Percentiles rank a stretch among this genome's conserved stretches.
Conservation (phyloP, 2,329 filamentous ascomycete species). For the Penicillium decumbens region DNA sequence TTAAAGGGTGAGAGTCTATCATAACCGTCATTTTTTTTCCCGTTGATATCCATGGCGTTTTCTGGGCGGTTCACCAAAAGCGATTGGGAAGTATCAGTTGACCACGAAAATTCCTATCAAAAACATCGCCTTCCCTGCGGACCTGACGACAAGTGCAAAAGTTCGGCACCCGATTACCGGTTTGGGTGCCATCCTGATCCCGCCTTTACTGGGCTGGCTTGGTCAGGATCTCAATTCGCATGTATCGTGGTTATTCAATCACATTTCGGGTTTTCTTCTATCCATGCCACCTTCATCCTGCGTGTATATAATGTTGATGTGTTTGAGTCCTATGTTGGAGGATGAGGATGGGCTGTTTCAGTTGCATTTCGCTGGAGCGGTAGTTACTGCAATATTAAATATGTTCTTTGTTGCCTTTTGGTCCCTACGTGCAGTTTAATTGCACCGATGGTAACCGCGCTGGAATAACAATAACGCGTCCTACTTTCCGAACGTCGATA, state of each 20-base stretch:
- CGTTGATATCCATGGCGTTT: constrained; percentile 44
- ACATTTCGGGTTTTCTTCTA: constrained; percentile 8
- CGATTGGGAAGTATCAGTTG: constrained; percentile 22
- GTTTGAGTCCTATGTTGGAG: constrained; percentile 8
- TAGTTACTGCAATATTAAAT: constrained; percentile 10
- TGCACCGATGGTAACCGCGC: no score
- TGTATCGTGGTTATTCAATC: constrained; percentile 12
- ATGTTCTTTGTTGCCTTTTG: neutral
- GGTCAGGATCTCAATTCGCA: constrained; percentile 2
- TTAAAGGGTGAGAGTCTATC: constrained; percentile 16
- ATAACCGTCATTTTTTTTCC: constrained; percentile 27
- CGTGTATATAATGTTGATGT: constrained; percentile 22
- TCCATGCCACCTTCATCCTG: constrained; percentile 5
- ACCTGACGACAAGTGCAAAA: constrained; percentile 7
- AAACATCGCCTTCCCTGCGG: constrained; percentile 7
- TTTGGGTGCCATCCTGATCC: neutral
- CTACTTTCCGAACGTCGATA: no score
- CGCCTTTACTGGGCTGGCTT: neutral
- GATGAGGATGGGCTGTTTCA: constrained; percentile 2
- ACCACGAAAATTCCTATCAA: constrained; percentile 12
- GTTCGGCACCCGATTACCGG: neutral
- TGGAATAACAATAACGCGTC: no score
- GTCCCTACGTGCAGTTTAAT: neutral
- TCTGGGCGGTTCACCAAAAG: constrained; percentile 35
- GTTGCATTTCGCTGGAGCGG: constrained; percentile 6